Evolutionary conservation across 192 early-diverging fungal genomes (phyloP).

Genomic region (Polychytrium aggregatum): DNA sequence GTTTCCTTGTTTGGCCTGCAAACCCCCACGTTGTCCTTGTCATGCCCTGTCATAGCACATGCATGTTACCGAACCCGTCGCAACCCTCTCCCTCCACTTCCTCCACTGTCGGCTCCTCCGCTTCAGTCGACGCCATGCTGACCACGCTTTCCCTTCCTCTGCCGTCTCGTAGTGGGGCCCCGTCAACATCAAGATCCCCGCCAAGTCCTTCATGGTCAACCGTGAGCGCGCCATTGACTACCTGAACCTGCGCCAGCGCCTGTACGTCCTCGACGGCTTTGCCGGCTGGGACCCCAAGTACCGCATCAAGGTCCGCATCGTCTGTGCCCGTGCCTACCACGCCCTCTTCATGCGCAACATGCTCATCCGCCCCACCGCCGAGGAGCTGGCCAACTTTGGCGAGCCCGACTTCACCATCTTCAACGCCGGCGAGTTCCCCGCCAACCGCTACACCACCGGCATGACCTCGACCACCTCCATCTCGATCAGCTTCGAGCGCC

Average conservation of each 20-base stretch:
- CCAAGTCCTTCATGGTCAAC: conserved; percentile 78
- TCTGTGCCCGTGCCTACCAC: conserved; percentile 92
- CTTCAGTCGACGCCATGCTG: no score
- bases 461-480: conserved; percentile 93
- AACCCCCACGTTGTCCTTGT: no score
- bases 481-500: conserved; percentile 81
- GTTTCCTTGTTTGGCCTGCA: no score
- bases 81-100: no score
- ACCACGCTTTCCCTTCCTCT: no score
- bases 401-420: conserved; percentile 96
- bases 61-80: no score
- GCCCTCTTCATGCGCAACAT: conserved; percentile 98
- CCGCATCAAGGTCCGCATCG: conserved; percentile 92
- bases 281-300: conserved; percentile 98
- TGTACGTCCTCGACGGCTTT: conserved; percentile 94
- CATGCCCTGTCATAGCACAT: no score
- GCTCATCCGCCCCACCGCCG: conserved; percentile 87
- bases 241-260: conserved; percentile 84
- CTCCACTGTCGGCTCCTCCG: no score
- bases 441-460: conserved; percentile 85
- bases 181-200: conserved; percentile 81
- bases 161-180: conserved; percentile 92
- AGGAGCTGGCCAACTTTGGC: conserved; percentile 86
- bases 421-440: conserved; percentile 90
- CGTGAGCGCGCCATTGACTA: conserved; percentile 92